Evolutionary conservation across 306 rosid genomes (phyloP), one percentile per base, ranked within the genome.

Genomic region (Glycine soja): DNA sequence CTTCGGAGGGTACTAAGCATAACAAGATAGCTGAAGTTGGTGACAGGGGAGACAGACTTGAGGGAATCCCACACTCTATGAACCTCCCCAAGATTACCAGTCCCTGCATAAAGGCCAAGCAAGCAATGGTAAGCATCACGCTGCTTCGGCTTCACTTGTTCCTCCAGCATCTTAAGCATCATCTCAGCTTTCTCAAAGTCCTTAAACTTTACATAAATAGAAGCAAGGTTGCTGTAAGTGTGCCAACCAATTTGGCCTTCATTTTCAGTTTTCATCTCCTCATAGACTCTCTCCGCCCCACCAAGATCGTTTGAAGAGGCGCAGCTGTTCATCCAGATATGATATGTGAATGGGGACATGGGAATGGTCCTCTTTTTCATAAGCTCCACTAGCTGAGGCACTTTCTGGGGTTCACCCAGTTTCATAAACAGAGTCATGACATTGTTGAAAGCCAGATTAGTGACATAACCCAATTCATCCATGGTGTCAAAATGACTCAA

Each of bases 281-380:
- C 89, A 48, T 75, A 64, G 18, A 93, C 87, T 38, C 85, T 84
- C 52, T 91, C 91, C 2, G 82, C 90, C 58, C 80, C 92, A 46
- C 70, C 88, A 11, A 93, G 61, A 67, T 89, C 93, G 51, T 88
- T 74, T 46, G 80, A 65, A 53, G 78, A 52, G 2, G 91, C 89
- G 4, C 58, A 89, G 85, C 94, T 91, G 81, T 88, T 92, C 97
- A 93, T 90, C 99, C 94, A 89, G 51, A 93, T 10, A 81, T 83
- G 84, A 57, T 90, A 91, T 34, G 89, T 63, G 59, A 53, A 85
- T 10, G 85, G 69, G 52, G 69, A 32, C 46, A 88, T 54, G 9
- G 52, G 76, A 53, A 93, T 38, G 57, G 86, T 86, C 88, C 89
- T 91, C 87, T 48, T 88, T 86, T 88, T 92, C 97, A 93, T 82